These are phyloP conservation scores for Aspergillus transmontanensis DNA, from an alignment of 2,329 filamentous ascomycete species.

Conservation along the genomic window DNA sequence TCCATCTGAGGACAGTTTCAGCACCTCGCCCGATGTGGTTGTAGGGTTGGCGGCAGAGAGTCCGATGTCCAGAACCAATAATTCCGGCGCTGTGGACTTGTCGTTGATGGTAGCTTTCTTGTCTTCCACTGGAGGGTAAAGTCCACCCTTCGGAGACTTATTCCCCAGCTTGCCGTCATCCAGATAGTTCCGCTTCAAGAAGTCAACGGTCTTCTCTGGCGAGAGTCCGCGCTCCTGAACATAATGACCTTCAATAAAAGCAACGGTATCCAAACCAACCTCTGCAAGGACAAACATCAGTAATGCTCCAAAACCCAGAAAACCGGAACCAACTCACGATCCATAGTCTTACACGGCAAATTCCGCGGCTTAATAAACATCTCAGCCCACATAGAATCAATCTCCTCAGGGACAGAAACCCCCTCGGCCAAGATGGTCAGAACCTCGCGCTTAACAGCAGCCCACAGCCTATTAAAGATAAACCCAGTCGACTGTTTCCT, in stretches of 20 bases:
- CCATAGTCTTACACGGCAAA: constrained; percentile 50
- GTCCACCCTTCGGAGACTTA: constrained; percentile 47
- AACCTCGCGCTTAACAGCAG: constrained; percentile 57
- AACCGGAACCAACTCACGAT: constrained; percentile 29
- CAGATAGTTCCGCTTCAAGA: constrained; percentile 49
- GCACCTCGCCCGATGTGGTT: constrained; percentile 21
- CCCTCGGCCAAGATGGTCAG: constrained; percentile 54
- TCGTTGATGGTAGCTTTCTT: constrained; percentile 2
- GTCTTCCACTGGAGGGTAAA: constrained; percentile 25
- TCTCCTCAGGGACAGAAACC: constrained; percentile 50
- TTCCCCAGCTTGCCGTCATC: constrained; percentile 50
- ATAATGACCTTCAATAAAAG: constrained; percentile 58
- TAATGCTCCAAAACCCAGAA: background rate
- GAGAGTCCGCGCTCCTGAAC: constrained; percentile 51
- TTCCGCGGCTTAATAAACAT: constrained; percentile 36
- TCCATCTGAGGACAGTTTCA: constrained; percentile 21
- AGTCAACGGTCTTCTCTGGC: constrained; percentile 46
- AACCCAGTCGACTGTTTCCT: constrained; percentile 55
- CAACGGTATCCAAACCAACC: constrained; percentile 57
- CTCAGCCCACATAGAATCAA: constrained; percentile 52
- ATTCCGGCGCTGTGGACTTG: constrained; percentile 1
- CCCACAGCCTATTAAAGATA: constrained; percentile 60
- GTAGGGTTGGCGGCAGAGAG: constrained; percentile 19
- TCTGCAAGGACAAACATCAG: constrained; percentile 13
- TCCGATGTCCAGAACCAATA: constrained; percentile 28